phyloP scores from a whole-genome alignment of 768 basidiomycete genomes.

The Serpula lacrymans region DNA sequence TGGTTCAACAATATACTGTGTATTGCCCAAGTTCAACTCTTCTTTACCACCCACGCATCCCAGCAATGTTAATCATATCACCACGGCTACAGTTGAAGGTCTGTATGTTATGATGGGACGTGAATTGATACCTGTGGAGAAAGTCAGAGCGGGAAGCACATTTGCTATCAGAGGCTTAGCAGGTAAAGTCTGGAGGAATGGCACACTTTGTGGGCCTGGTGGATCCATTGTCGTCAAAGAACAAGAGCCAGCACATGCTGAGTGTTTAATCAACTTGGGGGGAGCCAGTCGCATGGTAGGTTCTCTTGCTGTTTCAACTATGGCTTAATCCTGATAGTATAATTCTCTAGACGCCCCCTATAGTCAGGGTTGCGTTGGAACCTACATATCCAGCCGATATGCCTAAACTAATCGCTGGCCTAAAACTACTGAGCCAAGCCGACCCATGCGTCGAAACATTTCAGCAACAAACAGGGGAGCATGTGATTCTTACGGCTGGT shows the following conservation, averaged over 20 bases:
- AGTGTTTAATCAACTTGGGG: constrained; percentile 78
- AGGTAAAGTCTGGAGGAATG: constrained; percentile 86
- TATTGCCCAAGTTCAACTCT: constrained; percentile 85
- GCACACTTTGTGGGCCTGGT: constrained; percentile 77
- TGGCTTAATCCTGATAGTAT: constrained; percentile 2
- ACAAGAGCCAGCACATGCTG: constrained; percentile 30
- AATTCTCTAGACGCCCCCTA: constrained; percentile 68
- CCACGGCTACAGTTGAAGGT: constrained; percentile 60
- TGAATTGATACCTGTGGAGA: constrained; percentile 80
- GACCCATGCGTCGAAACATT: constrained; percentile 98
- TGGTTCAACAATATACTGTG: constrained; percentile 62
- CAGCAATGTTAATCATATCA: constrained; percentile 61
- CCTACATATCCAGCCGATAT: constrained; percentile 81
- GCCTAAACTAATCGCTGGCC: constrained; percentile 81
- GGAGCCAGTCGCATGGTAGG: constrained; percentile 62
- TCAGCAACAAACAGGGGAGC: constrained; percentile 95
- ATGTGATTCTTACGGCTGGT: constrained; percentile 94
- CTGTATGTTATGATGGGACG: constrained; percentile 98
- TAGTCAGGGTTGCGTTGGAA: constrained; percentile 93
- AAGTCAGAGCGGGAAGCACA: constrained; percentile 88
- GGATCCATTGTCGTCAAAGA: constrained; percentile 38
- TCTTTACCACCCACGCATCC: constrained; percentile 61
- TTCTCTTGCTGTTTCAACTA: constrained; percentile 5
- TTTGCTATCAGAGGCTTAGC: constrained; percentile 91
- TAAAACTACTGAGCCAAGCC: constrained; percentile 87